A percentile compares a stretch with the other conserved stretches of the same genome.
phyloP scores from a whole-genome alignment of 257 asterid species.

The Forsythia viridissima region DNA sequence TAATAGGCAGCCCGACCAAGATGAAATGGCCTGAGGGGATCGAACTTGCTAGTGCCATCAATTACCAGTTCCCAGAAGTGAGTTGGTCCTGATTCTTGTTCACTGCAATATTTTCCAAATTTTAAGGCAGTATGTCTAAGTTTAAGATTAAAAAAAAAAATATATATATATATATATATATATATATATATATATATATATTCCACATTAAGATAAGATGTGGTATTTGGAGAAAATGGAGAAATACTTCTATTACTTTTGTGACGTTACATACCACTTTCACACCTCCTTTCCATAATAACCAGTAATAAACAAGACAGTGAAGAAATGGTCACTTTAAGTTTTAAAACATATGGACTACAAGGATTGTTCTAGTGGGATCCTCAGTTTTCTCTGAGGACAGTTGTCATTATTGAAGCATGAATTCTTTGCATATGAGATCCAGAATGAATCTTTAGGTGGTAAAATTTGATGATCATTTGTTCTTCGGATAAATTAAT shows the following conservation, averaged over 20 bases:
- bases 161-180: too few species aligned
- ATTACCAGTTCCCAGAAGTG: constrained; percentile 69
- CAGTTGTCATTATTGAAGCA: background rate
- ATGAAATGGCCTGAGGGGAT: constrained; percentile 64
- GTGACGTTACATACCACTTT: background rate
- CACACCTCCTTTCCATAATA: background rate
- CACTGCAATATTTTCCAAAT: background rate
- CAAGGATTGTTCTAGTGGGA: too few species aligned
- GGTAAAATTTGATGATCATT: constrained; percentile 13
- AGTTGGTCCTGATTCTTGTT: constrained; percentile 10
- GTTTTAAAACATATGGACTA: too few species aligned
- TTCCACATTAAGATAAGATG: background rate
- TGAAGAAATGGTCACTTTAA: background rate
- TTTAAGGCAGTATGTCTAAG: background rate
- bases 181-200: too few species aligned
- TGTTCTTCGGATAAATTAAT: background rate
- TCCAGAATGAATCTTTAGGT: background rate
- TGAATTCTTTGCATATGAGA: background rate
- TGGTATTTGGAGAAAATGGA: background rate
- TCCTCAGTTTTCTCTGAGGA: too few species aligned
- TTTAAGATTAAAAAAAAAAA: background rate
- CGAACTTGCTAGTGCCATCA: constrained; percentile 60
- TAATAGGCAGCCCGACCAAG: constrained; percentile 58
- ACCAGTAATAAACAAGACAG: background rate
- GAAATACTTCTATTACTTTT: background rate